These are phyloP conservation scores for Diospyros lotus DNA, from an alignment of 148 eudicot species.

Conservation along the genomic window DNA sequence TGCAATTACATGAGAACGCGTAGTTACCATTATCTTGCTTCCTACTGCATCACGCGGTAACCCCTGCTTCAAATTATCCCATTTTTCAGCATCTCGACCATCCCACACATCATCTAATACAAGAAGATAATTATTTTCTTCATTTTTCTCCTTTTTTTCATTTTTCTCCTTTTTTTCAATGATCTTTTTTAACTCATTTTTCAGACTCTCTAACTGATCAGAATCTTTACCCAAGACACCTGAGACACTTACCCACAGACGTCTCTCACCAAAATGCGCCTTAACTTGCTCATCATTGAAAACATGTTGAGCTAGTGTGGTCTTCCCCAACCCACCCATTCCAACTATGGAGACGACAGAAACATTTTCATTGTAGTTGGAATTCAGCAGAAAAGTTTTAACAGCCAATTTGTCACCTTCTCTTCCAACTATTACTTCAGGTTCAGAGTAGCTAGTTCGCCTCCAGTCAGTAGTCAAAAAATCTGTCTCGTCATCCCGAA, in stretches of 20 bases:
- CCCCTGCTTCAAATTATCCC: neutral
- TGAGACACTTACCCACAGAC: conserved; percentile 17
- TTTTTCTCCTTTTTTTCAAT: neutral
- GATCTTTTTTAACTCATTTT: neutral
- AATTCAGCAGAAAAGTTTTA: too few species aligned
- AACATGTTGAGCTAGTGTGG: neutral
- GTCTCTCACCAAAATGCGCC: neutral
- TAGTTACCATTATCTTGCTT: conserved; percentile 15
- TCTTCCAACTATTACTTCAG: neutral
- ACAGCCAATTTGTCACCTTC: neutral
- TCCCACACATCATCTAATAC: conserved; percentile 12
- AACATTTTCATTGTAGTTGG: too few species aligned
- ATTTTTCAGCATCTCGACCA: neutral
- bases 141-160: neutral
- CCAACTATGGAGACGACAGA: too few species aligned
- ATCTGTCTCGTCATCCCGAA: neutral
- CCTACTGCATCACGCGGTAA: conserved; percentile 2
- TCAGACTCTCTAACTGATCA: neutral
- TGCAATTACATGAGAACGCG: neutral
- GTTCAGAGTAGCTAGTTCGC: neutral
- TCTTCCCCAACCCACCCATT: too few species aligned
- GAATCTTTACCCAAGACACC: conserved; percentile 3
- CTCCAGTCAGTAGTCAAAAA: neutral
- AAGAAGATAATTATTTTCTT: conserved; percentile 6
- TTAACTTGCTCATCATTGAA: neutral